These are phyloP conservation scores for Bonia amplexicaulis DNA, from an alignment of 176 grass and related monocot genomes.

Conservation along the genomic window DNA sequence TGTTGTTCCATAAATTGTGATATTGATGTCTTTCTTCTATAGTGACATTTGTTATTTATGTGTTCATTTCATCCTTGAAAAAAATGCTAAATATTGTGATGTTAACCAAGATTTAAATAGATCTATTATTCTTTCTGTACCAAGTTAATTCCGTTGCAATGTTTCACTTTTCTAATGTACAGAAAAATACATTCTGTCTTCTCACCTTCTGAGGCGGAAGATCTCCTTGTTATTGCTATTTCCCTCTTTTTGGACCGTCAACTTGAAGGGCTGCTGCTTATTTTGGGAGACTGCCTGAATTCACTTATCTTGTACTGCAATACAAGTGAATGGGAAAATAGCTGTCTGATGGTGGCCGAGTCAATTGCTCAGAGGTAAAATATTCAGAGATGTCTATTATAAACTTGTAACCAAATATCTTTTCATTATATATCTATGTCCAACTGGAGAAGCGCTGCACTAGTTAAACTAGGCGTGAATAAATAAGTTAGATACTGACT, in stretches of 20 bases:
- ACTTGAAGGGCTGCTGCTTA: constrained; percentile 56
- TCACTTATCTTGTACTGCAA: constrained; percentile 62
- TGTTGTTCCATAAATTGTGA: neutral
- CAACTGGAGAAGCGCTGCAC: neutral
- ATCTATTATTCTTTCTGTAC: neutral
- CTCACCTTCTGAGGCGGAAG: constrained; percentile 63
- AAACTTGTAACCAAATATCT: neutral
- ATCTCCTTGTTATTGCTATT: constrained; percentile 71
- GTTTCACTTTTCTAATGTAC: constrained; percentile 31
- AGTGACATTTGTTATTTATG: neutral
- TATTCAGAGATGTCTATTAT: neutral
- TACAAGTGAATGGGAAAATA: constrained; percentile 62
- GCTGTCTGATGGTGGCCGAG: constrained; percentile 50
- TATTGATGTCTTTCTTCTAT: neutral
- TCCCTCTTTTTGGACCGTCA: constrained; percentile 61
- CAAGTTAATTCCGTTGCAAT: neutral
- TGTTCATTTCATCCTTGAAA: neutral
- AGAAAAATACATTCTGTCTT: constrained; percentile 63
- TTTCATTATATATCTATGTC: neutral
- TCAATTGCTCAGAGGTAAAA: constrained; percentile 60
- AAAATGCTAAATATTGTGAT: neutral
- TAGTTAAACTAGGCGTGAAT: constrained; percentile 4
- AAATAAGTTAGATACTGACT: neutral
- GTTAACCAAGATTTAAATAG: constrained; percentile 3
- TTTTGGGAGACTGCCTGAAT: constrained; percentile 61